These are phyloP conservation scores for Pythium folliculosum DNA, from an alignment of 352 stramenopile genomes.

Conservation along the genomic window DNA sequence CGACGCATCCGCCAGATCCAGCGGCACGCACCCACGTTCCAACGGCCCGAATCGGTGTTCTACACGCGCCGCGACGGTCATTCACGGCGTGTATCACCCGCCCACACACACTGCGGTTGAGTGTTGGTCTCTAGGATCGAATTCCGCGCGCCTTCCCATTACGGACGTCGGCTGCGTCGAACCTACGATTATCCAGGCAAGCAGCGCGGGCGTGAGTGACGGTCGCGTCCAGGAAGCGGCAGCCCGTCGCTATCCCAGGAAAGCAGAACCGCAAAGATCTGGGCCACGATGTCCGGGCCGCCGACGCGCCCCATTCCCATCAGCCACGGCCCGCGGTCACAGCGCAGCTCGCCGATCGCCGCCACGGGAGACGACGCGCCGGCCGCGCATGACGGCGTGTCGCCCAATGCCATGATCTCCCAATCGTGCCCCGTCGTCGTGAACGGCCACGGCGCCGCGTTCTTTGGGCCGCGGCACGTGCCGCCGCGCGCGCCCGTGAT, in stretches of 20 bases:
- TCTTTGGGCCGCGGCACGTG: conserved; percentile 23
- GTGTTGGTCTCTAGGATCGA: conserved; percentile 21
- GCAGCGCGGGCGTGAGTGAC: neutral
- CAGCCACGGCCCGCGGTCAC: conserved; percentile 39
- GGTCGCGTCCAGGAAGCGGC: neutral
- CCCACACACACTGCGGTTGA: neutral
- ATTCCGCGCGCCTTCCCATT: neutral
- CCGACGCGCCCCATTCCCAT: conserved; percentile 58
- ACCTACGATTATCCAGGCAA: neutral
- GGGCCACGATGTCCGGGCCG: conserved; percentile 31
- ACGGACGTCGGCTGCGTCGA: neutral
- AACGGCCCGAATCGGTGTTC: neutral
- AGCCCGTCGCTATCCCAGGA: too few relatives aligned
- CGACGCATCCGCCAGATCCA: too few relatives aligned
- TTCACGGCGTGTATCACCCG: neutral
- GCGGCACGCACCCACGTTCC: neutral
- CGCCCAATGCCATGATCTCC: conserved; percentile 40
- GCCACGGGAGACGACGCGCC: neutral
- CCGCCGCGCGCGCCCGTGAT: conserved; percentile 57
- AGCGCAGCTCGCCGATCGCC: conserved; percentile 41
- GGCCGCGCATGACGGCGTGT: conserved; percentile 16
- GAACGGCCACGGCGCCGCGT: conserved; percentile 35
- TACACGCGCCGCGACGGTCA: neutral
- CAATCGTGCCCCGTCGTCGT: conserved; percentile 58
- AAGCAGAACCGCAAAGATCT: conserved; percentile 10